Base-by-base conservation (phyloP, 2,329 filamentous ascomycete genomes). In the Paecilomyces variotii region DNA sequence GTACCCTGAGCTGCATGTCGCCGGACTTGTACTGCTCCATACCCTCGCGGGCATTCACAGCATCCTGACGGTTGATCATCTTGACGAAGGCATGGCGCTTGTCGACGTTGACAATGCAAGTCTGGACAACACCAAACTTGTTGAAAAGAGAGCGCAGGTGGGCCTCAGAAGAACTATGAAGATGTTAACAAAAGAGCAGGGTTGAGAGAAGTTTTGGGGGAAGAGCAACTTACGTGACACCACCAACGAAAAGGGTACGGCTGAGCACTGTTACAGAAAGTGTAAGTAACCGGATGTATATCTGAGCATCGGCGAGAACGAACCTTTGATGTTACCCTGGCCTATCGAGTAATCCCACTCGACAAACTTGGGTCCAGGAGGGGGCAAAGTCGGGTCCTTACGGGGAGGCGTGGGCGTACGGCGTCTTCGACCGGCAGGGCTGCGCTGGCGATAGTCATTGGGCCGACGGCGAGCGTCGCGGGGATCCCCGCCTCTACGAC, bases 61-160 rank as follows among this genome's bases (percentile, higher is more conserved):
- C 93, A 74, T 96, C 91, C 62, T 85, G 82, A 39, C 95, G 90
- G 63, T 85, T 94, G 65, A 94, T 84, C 94, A 99, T 99, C 78
- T 99, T 99, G 69, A 99, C 93, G 72, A 99, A 99, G 4, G 94
- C 94, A 74, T 99, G 94, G 19, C 94, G 89, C 78, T 97, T 99
- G 70, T 99, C 94, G 69, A 91, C 89, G 78, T 99, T 97, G 65
- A 97, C 92, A 64, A 99, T 99, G 76, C 93, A 97, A 1, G 93
- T 97, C 75, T 99, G 94, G 3, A 99, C 94, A 56, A 87, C 81
- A 60, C 94, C 94, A 70, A 87, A 96, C 53, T 86, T 86, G 68
- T 80, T 81, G 74, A 99, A 99, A 52, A 96, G 86, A 55, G 78
- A 79, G 56, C 91, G 87, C 56, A 99, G 82, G 72, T 97, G 91